phyloP scores from a whole-genome alignment of 1,139 yeast species.

The Sugiyamaella grinbergsii region DNA sequence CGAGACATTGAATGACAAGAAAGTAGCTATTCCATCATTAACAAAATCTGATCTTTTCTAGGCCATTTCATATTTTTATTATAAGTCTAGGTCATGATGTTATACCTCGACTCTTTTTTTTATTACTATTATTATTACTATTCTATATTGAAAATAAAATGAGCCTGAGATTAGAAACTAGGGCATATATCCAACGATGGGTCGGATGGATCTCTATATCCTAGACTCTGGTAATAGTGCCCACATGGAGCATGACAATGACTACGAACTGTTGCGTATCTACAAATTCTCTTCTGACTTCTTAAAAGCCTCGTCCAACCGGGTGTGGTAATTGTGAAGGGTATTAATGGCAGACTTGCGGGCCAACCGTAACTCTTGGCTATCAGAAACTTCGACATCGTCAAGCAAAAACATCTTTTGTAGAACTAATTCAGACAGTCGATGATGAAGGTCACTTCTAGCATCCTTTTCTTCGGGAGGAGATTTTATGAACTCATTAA shows the following conservation, averaged over 20 bases:
- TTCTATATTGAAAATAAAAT: not conserved
- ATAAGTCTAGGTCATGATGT: not conserved
- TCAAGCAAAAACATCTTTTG: conserved; percentile 46
- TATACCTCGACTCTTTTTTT: no score
- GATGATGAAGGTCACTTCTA: conserved; percentile 42
- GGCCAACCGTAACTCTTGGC: conserved; percentile 41
- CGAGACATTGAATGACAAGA: conserved; percentile 32
- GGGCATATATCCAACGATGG: no score
- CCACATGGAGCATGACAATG: no score
- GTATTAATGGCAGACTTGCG: conserved; percentile 45
- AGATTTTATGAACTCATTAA: conserved; percentile 35
- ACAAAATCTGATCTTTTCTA: conserved; percentile 30
- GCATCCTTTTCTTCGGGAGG: conserved; percentile 37
- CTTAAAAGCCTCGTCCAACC: conserved; percentile 38
- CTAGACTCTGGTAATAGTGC: no score
- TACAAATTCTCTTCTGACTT: conserved; percentile 14
- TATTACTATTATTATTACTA: no score
- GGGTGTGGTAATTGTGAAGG: conserved; percentile 42
- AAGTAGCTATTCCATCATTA: conserved; percentile 34
- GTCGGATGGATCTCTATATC: no score
- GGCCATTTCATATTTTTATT: conserved; percentile 6
- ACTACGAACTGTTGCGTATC: no score
- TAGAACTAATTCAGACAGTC: conserved; percentile 43
- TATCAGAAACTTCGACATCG: conserved; percentile 44
- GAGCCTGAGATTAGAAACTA: no score